Conservation (phyloP, 2,329 filamentous ascomycete genomes). For the Trichoderma aggressivum region DNA sequence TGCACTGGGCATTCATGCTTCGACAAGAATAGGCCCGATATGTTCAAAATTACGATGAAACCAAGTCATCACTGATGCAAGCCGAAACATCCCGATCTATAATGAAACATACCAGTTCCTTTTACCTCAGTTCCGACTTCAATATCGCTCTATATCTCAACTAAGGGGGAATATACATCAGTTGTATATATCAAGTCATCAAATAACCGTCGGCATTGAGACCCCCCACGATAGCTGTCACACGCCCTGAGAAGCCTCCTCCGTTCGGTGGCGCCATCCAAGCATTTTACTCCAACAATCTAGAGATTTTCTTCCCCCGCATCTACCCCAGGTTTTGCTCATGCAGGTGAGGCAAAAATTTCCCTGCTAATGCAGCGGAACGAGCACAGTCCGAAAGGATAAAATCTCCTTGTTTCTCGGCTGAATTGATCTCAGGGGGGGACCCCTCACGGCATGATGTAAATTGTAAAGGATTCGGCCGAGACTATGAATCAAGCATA, state of each 20-base stretch:
- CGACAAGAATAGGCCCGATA: background rate
- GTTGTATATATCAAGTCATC: background rate
- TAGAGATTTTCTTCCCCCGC: background rate
- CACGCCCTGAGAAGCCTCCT: background rate
- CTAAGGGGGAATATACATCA: no score
- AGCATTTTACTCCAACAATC: background rate
- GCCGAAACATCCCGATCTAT: background rate
- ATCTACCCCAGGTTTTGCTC: background rate
- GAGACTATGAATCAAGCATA: background rate
- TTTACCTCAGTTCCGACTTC: background rate
- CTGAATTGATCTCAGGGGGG: background rate
- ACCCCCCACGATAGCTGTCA: background rate
- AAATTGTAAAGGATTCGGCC: background rate
- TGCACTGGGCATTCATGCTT: background rate
- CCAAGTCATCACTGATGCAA: background rate
- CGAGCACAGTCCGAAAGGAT: background rate
- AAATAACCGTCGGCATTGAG: constrained; percentile 3
- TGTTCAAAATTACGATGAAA: background rate
- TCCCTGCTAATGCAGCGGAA: background rate
- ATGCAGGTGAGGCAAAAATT: background rate
- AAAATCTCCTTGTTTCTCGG: background rate
- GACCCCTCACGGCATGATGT: background rate
- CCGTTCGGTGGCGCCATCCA: background rate
- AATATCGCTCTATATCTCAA: background rate
- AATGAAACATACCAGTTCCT: background rate